A percentile compares a stretch with the other conserved stretches of the same genome.
These are phyloP conservation scores for Diplosphaera chodatii DNA, from an alignment of 139 green algal genomes.

Conservation along the genomic window DNA sequence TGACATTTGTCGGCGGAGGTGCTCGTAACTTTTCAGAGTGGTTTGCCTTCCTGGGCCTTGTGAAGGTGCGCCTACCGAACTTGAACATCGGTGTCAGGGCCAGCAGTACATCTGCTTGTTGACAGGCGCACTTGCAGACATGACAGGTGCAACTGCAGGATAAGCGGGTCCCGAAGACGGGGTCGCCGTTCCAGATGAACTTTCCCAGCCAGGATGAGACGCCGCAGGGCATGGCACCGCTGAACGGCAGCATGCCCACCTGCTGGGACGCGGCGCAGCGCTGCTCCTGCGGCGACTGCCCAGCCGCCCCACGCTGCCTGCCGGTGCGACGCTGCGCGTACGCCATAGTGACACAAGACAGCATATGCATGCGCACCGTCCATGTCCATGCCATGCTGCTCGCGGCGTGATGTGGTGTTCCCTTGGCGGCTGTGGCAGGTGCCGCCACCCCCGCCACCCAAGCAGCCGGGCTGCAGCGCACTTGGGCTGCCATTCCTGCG, in stretches of 20 bases:
- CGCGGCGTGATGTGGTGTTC: no score
- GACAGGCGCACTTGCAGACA: no score
- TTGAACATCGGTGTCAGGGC: no score
- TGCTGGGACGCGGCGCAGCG: conserved; percentile 64
- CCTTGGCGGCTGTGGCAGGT: conserved; percentile 21
- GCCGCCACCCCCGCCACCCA: conserved; percentile 29
- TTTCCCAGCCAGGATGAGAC: conserved; percentile 48
- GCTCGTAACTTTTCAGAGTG: conserved; percentile 63
- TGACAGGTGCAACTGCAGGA: no score
- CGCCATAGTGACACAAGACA: no score
- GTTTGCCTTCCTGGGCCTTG: conserved; percentile 71
- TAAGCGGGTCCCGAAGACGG: conserved; percentile 42
- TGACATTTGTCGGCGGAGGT: conserved; percentile 80
- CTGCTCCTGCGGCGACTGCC: conserved; percentile 90
- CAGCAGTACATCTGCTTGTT: no score
- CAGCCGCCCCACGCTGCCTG: conserved; percentile 48
- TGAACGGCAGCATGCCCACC: conserved; percentile 30
- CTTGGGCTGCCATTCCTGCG: conserved; percentile 37
- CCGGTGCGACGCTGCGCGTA: conserved; percentile 26
- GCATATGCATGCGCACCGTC: no score
- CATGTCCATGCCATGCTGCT: no score
- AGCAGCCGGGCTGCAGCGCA: conserved; percentile 30
- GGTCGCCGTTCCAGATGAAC: conserved; percentile 66
- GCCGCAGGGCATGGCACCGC: conserved; percentile 35
- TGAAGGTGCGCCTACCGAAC: no score